phyloP scores from a whole-genome alignment of 192 early-diverging fungal genomes.

The Gaertneriomyces sp. region DNA sequence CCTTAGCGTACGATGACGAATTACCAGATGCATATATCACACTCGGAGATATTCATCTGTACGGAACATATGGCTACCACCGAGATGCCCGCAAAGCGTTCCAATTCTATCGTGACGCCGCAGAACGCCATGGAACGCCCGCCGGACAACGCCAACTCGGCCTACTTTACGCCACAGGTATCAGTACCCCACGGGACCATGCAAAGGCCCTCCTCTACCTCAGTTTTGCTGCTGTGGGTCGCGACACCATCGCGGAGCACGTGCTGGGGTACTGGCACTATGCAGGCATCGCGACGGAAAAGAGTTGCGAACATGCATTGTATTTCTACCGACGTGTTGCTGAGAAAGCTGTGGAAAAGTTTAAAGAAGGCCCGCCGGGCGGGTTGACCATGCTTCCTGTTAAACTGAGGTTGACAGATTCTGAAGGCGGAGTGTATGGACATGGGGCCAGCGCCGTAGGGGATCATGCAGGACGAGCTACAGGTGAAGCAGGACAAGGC shows the following conservation, averaged over 20 bases:
- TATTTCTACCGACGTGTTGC: constrained; percentile 79
- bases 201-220: constrained; percentile 71
- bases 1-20: constrained; percentile 43
- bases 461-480: constrained; percentile 45
- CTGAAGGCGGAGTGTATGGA: constrained; percentile 82
- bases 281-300: constrained; percentile 74
- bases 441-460: constrained; percentile 62
- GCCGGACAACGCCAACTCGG: constrained; percentile 88
- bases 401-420: constrained; percentile 68
- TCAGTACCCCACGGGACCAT: constrained; percentile 72
- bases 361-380: constrained; percentile 71
- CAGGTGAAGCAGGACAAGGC: constrained; percentile 4
- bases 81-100: constrained; percentile 62
- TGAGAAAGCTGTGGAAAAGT: constrained; percentile 67
- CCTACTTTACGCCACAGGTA: constrained; percentile 84
- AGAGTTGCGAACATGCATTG: constrained; percentile 72
- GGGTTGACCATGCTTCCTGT: constrained; percentile 64
- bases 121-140: constrained; percentile 63
- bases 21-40: constrained; percentile 59
- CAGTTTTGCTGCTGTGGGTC: constrained; percentile 77
- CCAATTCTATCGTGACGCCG: constrained; percentile 58
- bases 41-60: constrained; percentile 73
- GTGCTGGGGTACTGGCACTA: constrained; percentile 81
- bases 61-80: constrained; percentile 53
- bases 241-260: constrained; percentile 71